phyloP scores from a whole-genome alignment of 2,329 filamentous ascomycete species.

The Aspergillus sp. region DNA sequence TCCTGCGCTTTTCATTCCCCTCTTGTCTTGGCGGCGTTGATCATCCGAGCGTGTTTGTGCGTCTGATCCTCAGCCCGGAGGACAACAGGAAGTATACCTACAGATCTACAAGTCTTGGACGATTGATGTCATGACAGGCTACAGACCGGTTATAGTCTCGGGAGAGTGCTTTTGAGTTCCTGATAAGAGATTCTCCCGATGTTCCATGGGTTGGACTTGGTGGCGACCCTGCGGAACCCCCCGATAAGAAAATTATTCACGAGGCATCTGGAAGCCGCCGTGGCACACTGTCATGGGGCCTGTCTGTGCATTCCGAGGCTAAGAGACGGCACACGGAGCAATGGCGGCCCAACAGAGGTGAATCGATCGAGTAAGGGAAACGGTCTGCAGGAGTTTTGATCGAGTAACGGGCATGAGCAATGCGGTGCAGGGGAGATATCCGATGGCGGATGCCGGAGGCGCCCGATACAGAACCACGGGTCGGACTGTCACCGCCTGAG shows the following conservation, averaged over 20 bases:
- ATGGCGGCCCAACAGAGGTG: too few relatives aligned
- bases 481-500: slow-evolving; percentile 1
- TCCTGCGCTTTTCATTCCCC: background rate
- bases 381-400: slow-evolving; percentile 28
- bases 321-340: too few relatives aligned
- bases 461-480: slow-evolving; percentile 23
- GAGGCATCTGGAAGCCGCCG: too few relatives aligned
- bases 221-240: too few relatives aligned
- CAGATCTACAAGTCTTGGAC: background rate
- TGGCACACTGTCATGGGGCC: too few relatives aligned
- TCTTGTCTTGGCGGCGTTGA: background rate
- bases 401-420: slow-evolving; percentile 21
- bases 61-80: background rate
- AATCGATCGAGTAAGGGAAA: slow-evolving; percentile 15
- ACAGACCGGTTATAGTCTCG: too few relatives aligned
- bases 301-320: too few relatives aligned
- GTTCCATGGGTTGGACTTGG: too few relatives aligned
- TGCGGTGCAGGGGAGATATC: slow-evolving; percentile 8
- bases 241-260: too few relatives aligned
- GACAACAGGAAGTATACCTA: background rate
- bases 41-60: background rate
- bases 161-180: too few relatives aligned
- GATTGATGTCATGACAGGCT: background rate
- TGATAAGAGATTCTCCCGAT: too few relatives aligned
- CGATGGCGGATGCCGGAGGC: slow-evolving; percentile 26